Conservation (phyloP, 2,329 filamentous ascomycete species). For the Penicillium sp. region DNA sequence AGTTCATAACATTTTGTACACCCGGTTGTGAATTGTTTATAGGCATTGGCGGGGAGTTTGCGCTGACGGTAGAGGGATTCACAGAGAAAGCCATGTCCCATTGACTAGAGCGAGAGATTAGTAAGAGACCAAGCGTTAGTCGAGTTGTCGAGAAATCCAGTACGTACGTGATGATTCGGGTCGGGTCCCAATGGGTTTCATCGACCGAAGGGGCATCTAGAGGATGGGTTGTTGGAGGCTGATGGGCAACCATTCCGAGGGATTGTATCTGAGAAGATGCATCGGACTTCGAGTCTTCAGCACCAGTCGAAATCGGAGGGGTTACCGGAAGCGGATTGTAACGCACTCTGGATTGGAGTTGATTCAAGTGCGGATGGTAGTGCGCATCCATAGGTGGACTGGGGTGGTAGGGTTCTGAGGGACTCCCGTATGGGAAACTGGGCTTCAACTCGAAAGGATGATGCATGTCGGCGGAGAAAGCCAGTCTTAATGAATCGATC, state of each 20-base stretch:
- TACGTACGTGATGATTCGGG: slow-evolving; percentile 85
- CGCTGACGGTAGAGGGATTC: slow-evolving; percentile 49
- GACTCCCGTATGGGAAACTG: slow-evolving; percentile 82
- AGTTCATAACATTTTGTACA: slow-evolving; percentile 27
- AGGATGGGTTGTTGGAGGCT: slow-evolving; percentile 42
- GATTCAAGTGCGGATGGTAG: slow-evolving; percentile 53
- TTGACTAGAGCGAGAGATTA: slow-evolving; percentile 60
- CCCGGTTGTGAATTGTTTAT: slow-evolving; percentile 31
- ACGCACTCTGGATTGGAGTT: slow-evolving; percentile 48
- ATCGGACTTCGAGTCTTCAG: slow-evolving; percentile 74
- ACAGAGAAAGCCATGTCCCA: slow-evolving; percentile 95
- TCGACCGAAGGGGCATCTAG: slow-evolving; percentile 59
- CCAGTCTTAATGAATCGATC: slow-evolving; percentile 82
- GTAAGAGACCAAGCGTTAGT: slow-evolving; percentile 14
- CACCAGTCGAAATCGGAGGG: slow-evolving; percentile 73
- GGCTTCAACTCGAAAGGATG: slow-evolving; percentile 88
- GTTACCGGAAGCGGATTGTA: slow-evolving; percentile 68
- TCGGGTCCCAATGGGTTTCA: slow-evolving; percentile 78
- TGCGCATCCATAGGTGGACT: slow-evolving; percentile 59
- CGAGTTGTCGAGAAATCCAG: background rate
- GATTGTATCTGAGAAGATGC: slow-evolving; percentile 68
- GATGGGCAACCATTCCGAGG: slow-evolving; percentile 43
- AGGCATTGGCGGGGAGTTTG: slow-evolving; percentile 45
- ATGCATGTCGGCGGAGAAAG: slow-evolving; percentile 81
- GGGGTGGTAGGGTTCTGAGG: slow-evolving; percentile 62